Conservation (phyloP, 805 yeast species). For the Isabelozyma heimii region DNA sequence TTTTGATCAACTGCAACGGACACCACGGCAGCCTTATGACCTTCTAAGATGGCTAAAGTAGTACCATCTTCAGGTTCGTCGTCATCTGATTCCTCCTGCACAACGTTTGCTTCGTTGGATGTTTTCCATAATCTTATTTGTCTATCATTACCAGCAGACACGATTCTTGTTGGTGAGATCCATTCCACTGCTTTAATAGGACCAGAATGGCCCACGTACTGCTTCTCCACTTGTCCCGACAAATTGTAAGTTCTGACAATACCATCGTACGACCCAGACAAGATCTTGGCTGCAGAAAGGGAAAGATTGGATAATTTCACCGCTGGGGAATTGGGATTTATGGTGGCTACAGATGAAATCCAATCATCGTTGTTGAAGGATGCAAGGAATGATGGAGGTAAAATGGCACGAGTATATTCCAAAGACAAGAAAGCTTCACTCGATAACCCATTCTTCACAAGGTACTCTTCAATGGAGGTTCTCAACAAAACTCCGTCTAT, state of each 20-base stretch:
- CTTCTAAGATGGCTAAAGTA: conserved; percentile 82
- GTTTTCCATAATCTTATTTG: conserved; percentile 86
- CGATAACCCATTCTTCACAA: conserved; percentile 73
- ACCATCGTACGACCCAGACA: conserved; percentile 94
- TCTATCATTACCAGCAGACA: conserved; percentile 87
- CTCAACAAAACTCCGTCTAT: conserved; percentile 82
- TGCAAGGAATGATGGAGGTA: conserved; percentile 91
- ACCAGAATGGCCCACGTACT: conserved; percentile 84
- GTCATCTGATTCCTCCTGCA: conserved; percentile 35
- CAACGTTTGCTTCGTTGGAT: conserved; percentile 43
- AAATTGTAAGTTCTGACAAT: conserved; percentile 84
- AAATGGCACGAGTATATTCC: conserved; percentile 88
- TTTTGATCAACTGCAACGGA: conserved; percentile 58
- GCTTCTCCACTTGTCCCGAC: conserved; percentile 77
- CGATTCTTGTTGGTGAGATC: conserved; percentile 70
- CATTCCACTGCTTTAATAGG: conserved; percentile 82
- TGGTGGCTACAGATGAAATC: conserved; percentile 74
- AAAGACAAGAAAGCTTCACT: conserved; percentile 74
- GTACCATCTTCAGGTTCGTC: conserved; percentile 59
- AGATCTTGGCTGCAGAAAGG: conserved; percentile 50
- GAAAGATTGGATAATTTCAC: conserved; percentile 18
- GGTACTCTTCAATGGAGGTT: conserved; percentile 75
- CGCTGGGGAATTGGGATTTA: conserved; percentile 30
- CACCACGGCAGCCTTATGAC: conserved; percentile 87
- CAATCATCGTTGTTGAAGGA: conserved; percentile 93